Evolutionary conservation across 305 asterid species (phyloP).

Genomic region (Rubia tinctorum): DNA sequence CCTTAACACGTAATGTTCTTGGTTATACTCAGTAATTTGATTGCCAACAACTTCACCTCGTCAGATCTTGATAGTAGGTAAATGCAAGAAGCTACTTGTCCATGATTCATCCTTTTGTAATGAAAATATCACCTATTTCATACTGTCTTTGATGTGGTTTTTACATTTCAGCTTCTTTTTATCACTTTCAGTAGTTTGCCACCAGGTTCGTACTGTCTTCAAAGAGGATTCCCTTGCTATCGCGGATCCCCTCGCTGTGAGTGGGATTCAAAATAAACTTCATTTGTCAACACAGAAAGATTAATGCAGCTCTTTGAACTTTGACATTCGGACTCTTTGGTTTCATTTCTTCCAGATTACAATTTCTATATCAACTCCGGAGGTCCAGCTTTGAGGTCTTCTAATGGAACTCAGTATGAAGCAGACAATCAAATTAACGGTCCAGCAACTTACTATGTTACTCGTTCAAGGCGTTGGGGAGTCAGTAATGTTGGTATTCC

Average conservation of each 20-base stretch:
- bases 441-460: conserved; percentile 55
- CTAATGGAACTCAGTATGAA: conserved; percentile 38
- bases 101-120: background rate
- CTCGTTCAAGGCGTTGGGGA: conserved; percentile 58
- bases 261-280: conserved; percentile 12
- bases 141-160: background rate
- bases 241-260: conserved; percentile 50
- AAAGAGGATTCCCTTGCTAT: conserved; percentile 60
- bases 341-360: conserved; percentile 43
- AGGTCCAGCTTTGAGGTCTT: conserved; percentile 43
- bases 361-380: conserved; percentile 68
- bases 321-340: conserved; percentile 6
- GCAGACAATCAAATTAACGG: conserved; percentile 49
- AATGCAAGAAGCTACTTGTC: conserved; percentile 10
- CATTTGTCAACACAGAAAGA: background rate
- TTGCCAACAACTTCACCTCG: conserved; percentile 64
- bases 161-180: conserved; percentile 3
- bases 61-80: conserved; percentile 50
- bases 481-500: conserved; percentile 69
- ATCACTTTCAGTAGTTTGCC: conserved; percentile 42
- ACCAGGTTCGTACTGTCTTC: conserved; percentile 61
- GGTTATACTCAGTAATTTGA: conserved; percentile 54
- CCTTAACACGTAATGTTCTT: background rate
- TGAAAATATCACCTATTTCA: background rate
- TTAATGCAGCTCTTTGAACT: background rate